A percentile compares a stretch with the other conserved stretches of the same genome.
phyloP scores from a whole-genome alignment of 2,329 filamentous ascomycete genomes.

The Verticillium albo-atrum region DNA sequence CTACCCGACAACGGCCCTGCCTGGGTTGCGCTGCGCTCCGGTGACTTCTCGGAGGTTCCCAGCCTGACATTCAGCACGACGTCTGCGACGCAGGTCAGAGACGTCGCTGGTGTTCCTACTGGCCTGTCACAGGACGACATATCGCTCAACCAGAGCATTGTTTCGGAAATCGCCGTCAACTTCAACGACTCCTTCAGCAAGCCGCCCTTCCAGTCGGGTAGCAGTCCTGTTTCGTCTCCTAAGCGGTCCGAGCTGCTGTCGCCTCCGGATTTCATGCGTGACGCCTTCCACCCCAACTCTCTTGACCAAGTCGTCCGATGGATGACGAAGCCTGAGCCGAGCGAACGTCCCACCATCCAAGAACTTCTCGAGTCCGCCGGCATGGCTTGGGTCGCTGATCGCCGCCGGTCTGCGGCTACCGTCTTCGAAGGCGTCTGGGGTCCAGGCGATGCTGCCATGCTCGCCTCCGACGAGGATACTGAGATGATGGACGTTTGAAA shows the following conservation, averaged over 20 bases:
- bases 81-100: constrained; percentile 6
- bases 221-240: constrained; percentile 36
- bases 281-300: constrained; percentile 65
- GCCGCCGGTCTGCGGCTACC: constrained; percentile 83
- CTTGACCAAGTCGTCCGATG: constrained; percentile 79
- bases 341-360: constrained; percentile 66
- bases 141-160: constrained; percentile 8
- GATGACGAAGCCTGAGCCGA: constrained; percentile 79
- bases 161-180: constrained; percentile 18
- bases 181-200: constrained; percentile 29
- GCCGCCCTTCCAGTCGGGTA: constrained; percentile 21
- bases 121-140: constrained; percentile 10
- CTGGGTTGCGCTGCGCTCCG: constrained; percentile 85
- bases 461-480: constrained; percentile 39
- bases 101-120: constrained; percentile 12
- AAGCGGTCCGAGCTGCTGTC: constrained; percentile 48
- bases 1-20: constrained; percentile 88
- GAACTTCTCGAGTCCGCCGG: constrained; percentile 71
- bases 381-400: constrained; percentile 72
- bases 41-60: constrained; percentile 84
- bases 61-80: constrained; percentile 78
- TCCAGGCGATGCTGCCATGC: constrained; percentile 52
- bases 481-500: constrained; percentile 56
- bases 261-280: constrained; percentile 86
- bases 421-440: constrained; percentile 97